A percentile compares a stretch with the other conserved stretches of the same genome.
These are phyloP conservation scores for Rhododendron molle DNA, from an alignment of 148 eudicot genomes.

Conservation along the genomic window DNA sequence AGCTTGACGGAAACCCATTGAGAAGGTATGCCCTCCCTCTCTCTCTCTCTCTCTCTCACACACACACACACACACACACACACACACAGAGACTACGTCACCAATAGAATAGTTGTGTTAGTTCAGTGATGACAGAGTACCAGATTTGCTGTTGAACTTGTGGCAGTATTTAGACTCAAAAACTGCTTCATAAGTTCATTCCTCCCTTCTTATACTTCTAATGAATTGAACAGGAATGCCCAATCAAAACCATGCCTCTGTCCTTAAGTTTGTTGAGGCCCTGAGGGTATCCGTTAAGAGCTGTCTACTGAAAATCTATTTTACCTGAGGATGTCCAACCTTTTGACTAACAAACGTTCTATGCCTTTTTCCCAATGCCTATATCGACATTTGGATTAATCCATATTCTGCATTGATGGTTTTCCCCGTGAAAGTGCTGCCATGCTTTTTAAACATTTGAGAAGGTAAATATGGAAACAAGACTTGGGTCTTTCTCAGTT, in stretches of 20 bases:
- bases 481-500: not conserved
- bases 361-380: not conserved
- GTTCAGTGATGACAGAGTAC: not conserved
- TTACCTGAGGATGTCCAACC: not conserved
- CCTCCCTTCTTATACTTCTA: not conserved
- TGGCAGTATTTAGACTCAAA: not conserved
- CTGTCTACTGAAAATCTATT: not conserved
- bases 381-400: not conserved
- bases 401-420: not conserved
- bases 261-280: not conserved
- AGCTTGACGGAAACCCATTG: slow-evolving; percentile 88
- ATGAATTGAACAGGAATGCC: not conserved
- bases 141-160: not conserved
- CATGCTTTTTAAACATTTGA: not conserved
- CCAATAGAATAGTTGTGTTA: not conserved
- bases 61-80: not conserved
- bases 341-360: not conserved
- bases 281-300: not conserved
- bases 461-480: not conserved
- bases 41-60: not conserved
- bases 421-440: not conserved
- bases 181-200: not conserved
- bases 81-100: not conserved
- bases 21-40: slow-evolving; percentile 52
- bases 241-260: not conserved